Base-by-base conservation (phyloP, 805 yeast species). In the Lachancea nothofagi region DNA sequence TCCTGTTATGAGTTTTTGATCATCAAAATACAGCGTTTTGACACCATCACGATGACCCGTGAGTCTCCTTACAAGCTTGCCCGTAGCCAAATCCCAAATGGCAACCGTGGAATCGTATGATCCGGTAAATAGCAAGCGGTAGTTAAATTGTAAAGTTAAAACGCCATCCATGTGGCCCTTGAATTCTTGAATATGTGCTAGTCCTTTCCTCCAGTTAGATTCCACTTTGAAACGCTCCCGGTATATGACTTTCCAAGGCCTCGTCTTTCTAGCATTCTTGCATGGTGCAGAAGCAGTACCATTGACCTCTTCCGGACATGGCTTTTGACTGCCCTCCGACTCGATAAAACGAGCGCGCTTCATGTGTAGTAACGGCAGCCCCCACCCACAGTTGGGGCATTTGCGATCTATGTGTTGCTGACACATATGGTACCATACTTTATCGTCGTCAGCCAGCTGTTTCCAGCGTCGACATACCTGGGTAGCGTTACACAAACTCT, bases 381-480 rank as follows among this genome's bases (percentile, higher is more conserved):
- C 98, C 98, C 98, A 93, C 12, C 98, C 98, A 66, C 98, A 93
- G 56, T 86, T 86, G 28, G 96, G 95, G 66, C 98, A 93, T 62
- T 93, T 93, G 44, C 95, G 74, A 64, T 93, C 98, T 40, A 93
- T 93, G 62, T 93, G 98, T 64, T 93, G 98, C 59, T 88, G 96
- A 58, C 98, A 93, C 88, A 93, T 82, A 50, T 90, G 89, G 59
- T 90, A 93, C 98, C 98, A 93, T 2, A 93, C 97, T 36, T 94
- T 67, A 56, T 93, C 97, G 58, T 90, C 97, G 61, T 93, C 96
- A 1, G 98, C 97, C 43, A 93, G 67, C 41, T 68, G 67, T 57
- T 85, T 80, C 98, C 98, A 93, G 38, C 75, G 77, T 38, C 78
- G 75, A 23, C 89, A 83, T 2, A 93, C 98, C 64, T 83, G 94